These are phyloP conservation scores for Entomortierella chlamydospora DNA, from an alignment of 192 early-diverging fungal genomes.

Conservation along the genomic window DNA sequence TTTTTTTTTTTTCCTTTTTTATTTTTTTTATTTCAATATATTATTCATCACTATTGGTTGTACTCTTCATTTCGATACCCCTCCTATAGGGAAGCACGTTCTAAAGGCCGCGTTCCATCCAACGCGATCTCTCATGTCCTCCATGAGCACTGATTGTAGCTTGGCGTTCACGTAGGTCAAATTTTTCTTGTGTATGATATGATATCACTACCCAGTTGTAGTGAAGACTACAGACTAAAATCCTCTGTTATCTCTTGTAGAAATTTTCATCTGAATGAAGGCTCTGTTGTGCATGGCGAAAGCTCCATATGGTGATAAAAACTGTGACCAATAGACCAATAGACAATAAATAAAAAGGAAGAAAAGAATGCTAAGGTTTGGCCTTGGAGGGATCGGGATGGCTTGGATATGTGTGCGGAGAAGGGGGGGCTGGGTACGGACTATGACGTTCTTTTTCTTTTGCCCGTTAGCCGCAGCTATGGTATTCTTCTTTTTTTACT, in stretches of 20 bases:
- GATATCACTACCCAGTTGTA: too few relatives aligned
- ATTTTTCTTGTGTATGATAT: too few relatives aligned
- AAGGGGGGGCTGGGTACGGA: background rate
- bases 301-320: background rate
- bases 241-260: background rate
- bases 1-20: too few relatives aligned
- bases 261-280: background rate
- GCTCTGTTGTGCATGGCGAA: background rate
- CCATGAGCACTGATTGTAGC: constrained; percentile 36
- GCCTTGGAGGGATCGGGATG: too few relatives aligned
- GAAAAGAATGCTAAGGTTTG: too few relatives aligned
- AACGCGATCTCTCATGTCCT: constrained; percentile 28
- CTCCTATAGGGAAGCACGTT: constrained; percentile 43
- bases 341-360: too few relatives aligned
- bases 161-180: constrained; percentile 41
- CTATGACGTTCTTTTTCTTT: too few relatives aligned
- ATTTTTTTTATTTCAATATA: too few relatives aligned
- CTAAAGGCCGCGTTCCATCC: constrained; percentile 48
- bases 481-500: background rate
- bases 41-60: background rate
- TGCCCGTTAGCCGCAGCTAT: too few relatives aligned
- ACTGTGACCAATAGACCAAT: too few relatives aligned
- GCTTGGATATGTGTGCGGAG: background rate
- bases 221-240: too few relatives aligned
- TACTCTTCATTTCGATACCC: background rate